Base-by-base conservation (phyloP, 108 stramenopile species). In the Pseudonitzschia multiseries region DNA sequence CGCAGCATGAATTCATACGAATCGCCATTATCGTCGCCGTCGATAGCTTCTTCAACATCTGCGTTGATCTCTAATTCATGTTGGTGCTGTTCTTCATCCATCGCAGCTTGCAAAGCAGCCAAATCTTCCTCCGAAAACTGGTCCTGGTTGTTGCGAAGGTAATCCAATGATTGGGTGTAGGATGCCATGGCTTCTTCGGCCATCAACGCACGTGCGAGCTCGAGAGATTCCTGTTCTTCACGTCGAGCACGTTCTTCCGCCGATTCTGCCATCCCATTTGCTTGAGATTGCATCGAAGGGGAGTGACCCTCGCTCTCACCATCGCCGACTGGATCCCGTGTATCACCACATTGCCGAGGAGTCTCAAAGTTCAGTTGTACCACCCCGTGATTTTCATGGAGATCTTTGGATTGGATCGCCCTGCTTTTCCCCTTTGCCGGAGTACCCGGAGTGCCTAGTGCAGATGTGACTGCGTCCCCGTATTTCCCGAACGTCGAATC, bases 121-220 rank as follows among this genome's bases (percentile, higher is more conserved):
- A 90, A 71, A 71, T 96, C 95, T 73, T 93, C 95, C 44, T 76
- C 65, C 4, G 88, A 86, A 71, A 87, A 91, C 28, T 92, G 80
- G 68, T 88, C 84, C 12, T 81, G 68, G 68, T 90, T 86, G 27
- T 88, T 65, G 6, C 75, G 82, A 4, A 95, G 78, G 59, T 80
- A 90, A 29, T 88, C 82, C 8, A 81, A 59, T 20, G 81, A 74
- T 63, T 84, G 74, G 4, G 66, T 61, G 41, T 93, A 92, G n/a
- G 81, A 76, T 26, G 86, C 89, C 85, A 96, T 87, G 15, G 95
- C 95, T 79, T 96, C 95, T 76, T 96, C 91, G 43, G 91, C 95
- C 95, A 93, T 93, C 29, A 96, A 80, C 65, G 86, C 85, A 28
- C 92, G 81, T 21, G 95, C 95, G 8, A 96, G 83, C 4, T 83